These are phyloP conservation scores for Triticum dicoccoides DNA, from an alignment of 176 grass and related monocot species.

Conservation along the genomic window DNA sequence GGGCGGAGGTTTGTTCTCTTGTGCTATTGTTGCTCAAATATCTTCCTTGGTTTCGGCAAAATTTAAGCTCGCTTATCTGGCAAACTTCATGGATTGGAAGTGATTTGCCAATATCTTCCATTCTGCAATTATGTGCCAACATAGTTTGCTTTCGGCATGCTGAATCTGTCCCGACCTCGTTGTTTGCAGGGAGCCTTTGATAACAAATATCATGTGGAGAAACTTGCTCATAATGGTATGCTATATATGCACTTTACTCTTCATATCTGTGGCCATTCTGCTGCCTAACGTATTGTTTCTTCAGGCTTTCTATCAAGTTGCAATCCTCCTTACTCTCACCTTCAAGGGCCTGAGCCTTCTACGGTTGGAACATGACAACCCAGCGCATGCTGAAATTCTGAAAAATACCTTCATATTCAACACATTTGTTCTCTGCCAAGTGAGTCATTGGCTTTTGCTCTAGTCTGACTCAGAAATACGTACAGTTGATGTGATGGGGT, in stretches of 20 bases:
- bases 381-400: slow-evolving; percentile 64
- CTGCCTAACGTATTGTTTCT: slow-evolving; percentile 16
- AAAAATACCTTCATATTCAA: slow-evolving; percentile 99
- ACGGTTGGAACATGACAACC: slow-evolving; percentile 56
- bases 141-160: not conserved
- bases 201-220: slow-evolving; percentile 99
- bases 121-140: slow-evolving; percentile 1
- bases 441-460: slow-evolving; percentile 34
- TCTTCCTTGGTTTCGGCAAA: not conserved
- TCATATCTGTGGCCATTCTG: not conserved
- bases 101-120: not conserved
- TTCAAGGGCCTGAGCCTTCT: slow-evolving; percentile 73
- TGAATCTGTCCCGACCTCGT: slow-evolving; percentile 15
- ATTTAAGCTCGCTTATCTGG: too few species aligned
- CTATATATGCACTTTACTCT: not conserved
- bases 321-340: slow-evolving; percentile 72
- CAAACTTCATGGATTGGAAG: not conserved
- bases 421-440: slow-evolving; percentile 94
- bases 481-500: not conserved
- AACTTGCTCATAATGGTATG: slow-evolving; percentile 90
- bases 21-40: not conserved
- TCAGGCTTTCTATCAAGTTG: slow-evolving; percentile 85
- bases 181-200: slow-evolving; percentile 73
- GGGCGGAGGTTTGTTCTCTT: slow-evolving; percentile 63
- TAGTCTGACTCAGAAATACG: not conserved